Conservation (phyloP, 345 rosid species). For the Luvunga scandens region DNA sequence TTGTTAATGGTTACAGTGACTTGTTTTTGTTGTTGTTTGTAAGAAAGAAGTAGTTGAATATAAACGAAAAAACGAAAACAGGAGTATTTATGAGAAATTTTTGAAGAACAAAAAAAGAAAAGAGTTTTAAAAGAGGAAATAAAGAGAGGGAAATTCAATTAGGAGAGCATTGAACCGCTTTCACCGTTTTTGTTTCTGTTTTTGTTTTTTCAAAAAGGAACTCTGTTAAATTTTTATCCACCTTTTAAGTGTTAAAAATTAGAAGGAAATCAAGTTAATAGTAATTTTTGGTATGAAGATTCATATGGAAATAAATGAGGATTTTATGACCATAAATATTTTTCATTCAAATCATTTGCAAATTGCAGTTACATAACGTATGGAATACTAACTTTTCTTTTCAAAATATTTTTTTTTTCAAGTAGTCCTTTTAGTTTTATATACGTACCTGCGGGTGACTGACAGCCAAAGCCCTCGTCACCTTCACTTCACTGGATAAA, state of each 20-base stretch:
- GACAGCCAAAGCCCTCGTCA: conserved; percentile 1
- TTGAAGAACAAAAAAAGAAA: background rate
- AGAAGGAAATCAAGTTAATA: background rate
- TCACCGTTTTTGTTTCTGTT: background rate
- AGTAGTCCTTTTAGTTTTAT: background rate
- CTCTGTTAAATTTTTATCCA: background rate
- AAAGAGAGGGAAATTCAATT: conserved; percentile 6
- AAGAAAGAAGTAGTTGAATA: background rate
- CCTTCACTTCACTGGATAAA: conserved; percentile 7
- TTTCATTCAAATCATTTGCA: too few species aligned
- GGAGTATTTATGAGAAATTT: background rate
- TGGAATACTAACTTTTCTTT: background rate
- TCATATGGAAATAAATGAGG: background rate
- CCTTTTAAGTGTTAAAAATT: background rate
- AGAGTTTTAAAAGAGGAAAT: background rate
- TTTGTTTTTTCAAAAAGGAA: too few species aligned
- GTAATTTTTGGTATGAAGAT: too few species aligned
- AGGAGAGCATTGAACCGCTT: conserved; percentile 6
- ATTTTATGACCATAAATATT: too few species aligned
- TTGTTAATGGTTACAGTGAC: too few species aligned
- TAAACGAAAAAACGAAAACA: background rate
- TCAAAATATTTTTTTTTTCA: background rate
- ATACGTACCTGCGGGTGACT: background rate
- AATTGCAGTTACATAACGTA: too few species aligned
- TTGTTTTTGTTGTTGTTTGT: background rate